Evolutionary conservation across 805 yeast species (phyloP), one percentile per base, ranked within the genome.

Genomic region (Saccharomyces cerevisiae): DNA sequence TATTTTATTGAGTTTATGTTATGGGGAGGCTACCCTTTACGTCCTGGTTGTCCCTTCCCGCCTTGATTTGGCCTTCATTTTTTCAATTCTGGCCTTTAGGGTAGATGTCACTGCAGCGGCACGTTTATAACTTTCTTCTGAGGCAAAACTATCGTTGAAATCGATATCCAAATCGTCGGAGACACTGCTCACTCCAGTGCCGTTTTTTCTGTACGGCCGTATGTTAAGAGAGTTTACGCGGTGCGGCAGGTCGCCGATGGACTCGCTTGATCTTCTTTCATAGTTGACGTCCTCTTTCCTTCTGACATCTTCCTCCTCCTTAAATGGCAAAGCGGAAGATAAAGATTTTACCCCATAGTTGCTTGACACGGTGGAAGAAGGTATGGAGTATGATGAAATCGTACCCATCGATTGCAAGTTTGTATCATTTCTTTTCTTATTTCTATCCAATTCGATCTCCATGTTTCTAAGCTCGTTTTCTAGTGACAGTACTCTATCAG

Each of bases 61-160:
- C 51, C 46, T 51, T 59, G 31, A 63, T 66, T 54, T 76, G 11
- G 88, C 88, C 65, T 87, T 87, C 96, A 90, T 89, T 69, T 85
- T 84, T 69, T 88, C 95, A 48, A 90, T 90, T 61, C 97, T 74
- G 0, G 90, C 95, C 67, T 85, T 87, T 64, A 90, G 78, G 68
- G 87, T 92, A 3, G 83, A 80, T 0, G 97, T 90, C 11, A 89
- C 95, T 61, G 87, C 96, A 0, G 94, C 91, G 0, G 97, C 96
- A 50, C 92, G 79, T 60, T 79, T 81, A 97, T 97, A 90, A 60
- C 87, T 83, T 52, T 77, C 81, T 55, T 84, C 90, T 55, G 80
- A 87, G 48, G 76, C 76, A 46, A 63, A 54, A 11, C 57, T 53
- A 43, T 59, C 61, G 27, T 53, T 59, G 14, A 54, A 51, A 43